phyloP scores from a whole-genome alignment of 345 rosid species.

The Eucalyptus curtisii region DNA sequence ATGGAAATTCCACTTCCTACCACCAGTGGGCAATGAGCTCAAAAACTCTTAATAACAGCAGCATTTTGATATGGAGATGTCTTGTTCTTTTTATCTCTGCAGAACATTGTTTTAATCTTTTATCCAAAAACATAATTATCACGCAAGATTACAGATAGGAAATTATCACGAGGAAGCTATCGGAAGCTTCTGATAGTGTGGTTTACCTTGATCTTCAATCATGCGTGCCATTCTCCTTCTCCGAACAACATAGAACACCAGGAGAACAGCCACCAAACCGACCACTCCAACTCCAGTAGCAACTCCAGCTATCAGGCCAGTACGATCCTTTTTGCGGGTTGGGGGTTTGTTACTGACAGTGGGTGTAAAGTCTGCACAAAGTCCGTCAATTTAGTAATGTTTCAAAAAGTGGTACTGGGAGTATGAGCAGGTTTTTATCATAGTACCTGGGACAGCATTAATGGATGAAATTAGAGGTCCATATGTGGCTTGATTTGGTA shows the following conservation, averaged over 20 bases:
- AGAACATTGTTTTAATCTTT: neutral
- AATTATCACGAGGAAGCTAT: neutral
- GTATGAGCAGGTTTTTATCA: no score
- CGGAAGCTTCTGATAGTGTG: neutral
- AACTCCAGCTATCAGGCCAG: slow-evolving; percentile 38
- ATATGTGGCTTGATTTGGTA: no score
- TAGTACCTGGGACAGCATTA: no score
- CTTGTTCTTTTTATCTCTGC: neutral
- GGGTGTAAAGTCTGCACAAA: no score
- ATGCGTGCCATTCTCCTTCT: slow-evolving; percentile 15
- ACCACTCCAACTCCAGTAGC: slow-evolving; percentile 33
- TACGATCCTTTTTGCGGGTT: no score
- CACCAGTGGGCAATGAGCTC: neutral
- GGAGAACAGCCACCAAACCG: slow-evolving; percentile 11
- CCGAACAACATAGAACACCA: slow-evolving; percentile 16
- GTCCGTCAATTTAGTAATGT: no score
- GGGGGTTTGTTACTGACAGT: no score
- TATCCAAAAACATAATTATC: neutral
- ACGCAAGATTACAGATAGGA: neutral
- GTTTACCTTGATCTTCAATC: slow-evolving; percentile 48
- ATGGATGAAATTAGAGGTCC: no score
- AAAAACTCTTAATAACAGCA: neutral
- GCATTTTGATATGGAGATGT: neutral
- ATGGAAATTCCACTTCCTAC: neutral
- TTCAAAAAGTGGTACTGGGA: no score